Evolutionary conservation across 352 stramenopile genomes (phyloP).

Genomic region (Globisporangium rhizosaccharum): DNA sequence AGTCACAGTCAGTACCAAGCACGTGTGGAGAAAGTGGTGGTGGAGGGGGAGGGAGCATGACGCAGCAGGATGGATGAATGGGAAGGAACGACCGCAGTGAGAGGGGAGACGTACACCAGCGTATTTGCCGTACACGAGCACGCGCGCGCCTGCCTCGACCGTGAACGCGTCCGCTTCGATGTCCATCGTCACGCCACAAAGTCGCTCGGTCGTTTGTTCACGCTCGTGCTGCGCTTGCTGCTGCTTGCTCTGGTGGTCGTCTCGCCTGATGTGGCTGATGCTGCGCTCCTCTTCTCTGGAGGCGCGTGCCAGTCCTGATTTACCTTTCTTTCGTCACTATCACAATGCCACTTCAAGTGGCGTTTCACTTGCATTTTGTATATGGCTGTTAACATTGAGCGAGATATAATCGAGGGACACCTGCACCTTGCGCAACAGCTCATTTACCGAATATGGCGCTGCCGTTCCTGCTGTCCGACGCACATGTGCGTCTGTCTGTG

Average conservation of each 20-base stretch:
- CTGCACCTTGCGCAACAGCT: neutral
- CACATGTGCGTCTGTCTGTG: constrained; percentile 13
- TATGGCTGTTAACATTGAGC: neutral
- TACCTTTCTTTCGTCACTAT: neutral
- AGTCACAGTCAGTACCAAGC: neutral
- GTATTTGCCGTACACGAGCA: constrained; percentile 79
- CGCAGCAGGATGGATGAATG: neutral
- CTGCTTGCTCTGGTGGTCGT: neutral
- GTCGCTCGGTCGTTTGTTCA: too few relatives aligned
- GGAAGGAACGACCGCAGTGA: constrained; percentile 3
- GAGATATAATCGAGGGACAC: neutral
- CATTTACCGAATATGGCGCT: constrained; percentile 5
- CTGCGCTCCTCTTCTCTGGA: neutral
- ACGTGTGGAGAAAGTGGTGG: neutral
- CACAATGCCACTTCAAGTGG: neutral
- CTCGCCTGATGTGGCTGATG: neutral
- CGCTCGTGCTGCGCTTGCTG: neutral
- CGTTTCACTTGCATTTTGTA: neutral
- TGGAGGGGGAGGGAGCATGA: neutral
- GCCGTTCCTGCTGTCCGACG: constrained; percentile 16
- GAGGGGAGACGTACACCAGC: constrained; percentile 43
- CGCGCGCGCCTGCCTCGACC: constrained; percentile 32
- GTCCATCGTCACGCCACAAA: constrained; percentile 12
- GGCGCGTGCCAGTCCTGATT: neutral
- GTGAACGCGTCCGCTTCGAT: constrained; percentile 26